Evolutionary conservation across 2,329 filamentous ascomycete species (phyloP).

Genomic region (Colletotrichum orchidophilum): DNA sequence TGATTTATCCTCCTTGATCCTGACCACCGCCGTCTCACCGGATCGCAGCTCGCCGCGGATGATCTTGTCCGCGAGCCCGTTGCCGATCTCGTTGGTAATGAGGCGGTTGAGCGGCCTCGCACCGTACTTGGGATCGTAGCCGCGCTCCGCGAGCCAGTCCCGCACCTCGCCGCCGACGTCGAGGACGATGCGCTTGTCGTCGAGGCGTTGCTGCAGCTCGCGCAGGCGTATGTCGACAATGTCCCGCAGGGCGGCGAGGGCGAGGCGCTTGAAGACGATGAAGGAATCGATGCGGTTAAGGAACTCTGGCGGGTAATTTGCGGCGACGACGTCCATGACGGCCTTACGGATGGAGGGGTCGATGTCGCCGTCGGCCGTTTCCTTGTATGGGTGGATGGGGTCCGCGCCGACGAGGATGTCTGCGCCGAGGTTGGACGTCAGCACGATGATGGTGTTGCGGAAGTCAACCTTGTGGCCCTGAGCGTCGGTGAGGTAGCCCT

Average conservation of each 20-base stretch:
- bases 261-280: constrained; percentile 92
- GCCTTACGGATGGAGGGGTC: constrained; percentile 77
- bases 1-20: constrained; percentile 69
- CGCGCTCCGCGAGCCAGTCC: constrained; percentile 86
- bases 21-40: constrained; percentile 78
- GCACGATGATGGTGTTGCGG: constrained; percentile 93
- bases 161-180: constrained; percentile 77
- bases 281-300: constrained; percentile 97
- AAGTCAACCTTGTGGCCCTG: constrained; percentile 98
- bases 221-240: constrained; percentile 92
- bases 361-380: constrained; percentile 73
- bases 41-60: constrained; percentile 84
- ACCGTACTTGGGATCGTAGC: constrained; percentile 92
- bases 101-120: constrained; percentile 90
- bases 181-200: constrained; percentile 85
- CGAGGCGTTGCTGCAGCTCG: constrained; percentile 84
- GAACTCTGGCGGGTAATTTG: constrained; percentile 87
- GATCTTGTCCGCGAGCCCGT: constrained; percentile 88
- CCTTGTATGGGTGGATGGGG: constrained; percentile 69
- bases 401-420: constrained; percentile 86
- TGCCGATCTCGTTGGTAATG: constrained; percentile 90
- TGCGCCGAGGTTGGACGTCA: constrained; percentile 95
- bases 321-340: constrained; percentile 88
- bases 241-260: constrained; percentile 80
- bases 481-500: constrained; percentile 93